Conservation (phyloP, 2,329 filamentous ascomycete genomes). For the Claviceps cyperi region DNA sequence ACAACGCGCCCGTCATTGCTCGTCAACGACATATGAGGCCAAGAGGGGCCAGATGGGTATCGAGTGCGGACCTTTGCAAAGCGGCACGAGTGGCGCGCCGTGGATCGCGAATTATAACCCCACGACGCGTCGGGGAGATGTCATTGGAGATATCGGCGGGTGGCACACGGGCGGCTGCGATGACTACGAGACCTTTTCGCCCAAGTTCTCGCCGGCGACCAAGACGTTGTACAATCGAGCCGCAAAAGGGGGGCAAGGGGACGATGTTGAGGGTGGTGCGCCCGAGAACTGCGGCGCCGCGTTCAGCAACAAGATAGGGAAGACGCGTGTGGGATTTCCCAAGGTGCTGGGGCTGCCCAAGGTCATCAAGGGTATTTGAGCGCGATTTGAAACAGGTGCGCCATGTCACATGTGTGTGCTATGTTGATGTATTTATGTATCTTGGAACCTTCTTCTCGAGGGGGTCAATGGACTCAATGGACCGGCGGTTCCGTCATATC, state of each 20-base stretch:
- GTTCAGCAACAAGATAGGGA: background rate
- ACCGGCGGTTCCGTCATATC: too few relatives aligned
- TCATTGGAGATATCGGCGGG: conserved; percentile 7
- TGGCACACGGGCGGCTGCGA: conserved; percentile 8
- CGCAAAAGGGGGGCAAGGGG: background rate
- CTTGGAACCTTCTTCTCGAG: too few relatives aligned
- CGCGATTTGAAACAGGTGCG: too few relatives aligned
- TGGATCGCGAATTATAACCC: conserved; percentile 6
- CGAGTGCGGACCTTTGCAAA: conserved; percentile 4
- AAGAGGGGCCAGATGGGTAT: conserved; percentile 7
- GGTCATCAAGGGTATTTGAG: conserved; percentile 1
- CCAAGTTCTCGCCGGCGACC: conserved; percentile 3
- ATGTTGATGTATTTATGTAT: too few relatives aligned
- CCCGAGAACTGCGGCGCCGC: conserved; percentile 2
- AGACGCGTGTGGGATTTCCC: background rate
- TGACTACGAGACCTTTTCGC: conserved; percentile 5
- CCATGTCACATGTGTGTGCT: too few relatives aligned
- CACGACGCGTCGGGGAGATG: conserved; percentile 1
- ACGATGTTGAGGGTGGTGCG: conserved; percentile 2
- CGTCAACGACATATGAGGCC: conserved; percentile 3
- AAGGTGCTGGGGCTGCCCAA: background rate
- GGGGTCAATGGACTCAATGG: too few relatives aligned
- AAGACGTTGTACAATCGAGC: conserved; percentile 1
- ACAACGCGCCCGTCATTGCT: conserved; percentile 6
- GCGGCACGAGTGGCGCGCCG: conserved; percentile 7